A percentile compares a stretch with the other conserved stretches of the same genome.
Evolutionary conservation across 148 eudicot genomes (phyloP).

Genomic region (Polygonum maritimum): DNA sequence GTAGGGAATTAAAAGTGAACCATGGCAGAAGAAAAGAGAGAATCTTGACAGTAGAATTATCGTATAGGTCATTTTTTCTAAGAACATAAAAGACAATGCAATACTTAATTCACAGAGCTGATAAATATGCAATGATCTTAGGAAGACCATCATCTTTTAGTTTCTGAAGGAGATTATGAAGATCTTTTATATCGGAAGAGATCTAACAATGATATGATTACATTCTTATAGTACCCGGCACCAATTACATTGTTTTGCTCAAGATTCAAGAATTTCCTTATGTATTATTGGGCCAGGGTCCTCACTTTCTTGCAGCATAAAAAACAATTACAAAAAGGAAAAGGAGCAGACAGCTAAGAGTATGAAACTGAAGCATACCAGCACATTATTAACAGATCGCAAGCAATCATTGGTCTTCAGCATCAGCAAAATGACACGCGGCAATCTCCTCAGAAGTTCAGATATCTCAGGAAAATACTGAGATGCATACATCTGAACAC

Average conservation of each 20-base stretch:
- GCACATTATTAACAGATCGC: constrained; percentile 67
- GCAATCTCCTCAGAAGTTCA: constrained; percentile 85
- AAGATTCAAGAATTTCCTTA: background rate
- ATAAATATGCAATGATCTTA: background rate
- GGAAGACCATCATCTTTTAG: background rate
- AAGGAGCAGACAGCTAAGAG: background rate
- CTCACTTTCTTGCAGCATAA: background rate
- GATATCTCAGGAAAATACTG: constrained; percentile 83
- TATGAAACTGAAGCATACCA: constrained; percentile 40
- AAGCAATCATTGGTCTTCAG: constrained; percentile 95
- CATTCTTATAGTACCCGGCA: background rate
- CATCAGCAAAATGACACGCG: constrained; percentile 90
- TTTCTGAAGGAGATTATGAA: background rate
- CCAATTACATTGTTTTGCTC: background rate
- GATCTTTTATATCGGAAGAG: background rate
- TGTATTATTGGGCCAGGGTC: background rate
- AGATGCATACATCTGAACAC: constrained; percentile 88
- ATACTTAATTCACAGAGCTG: background rate
- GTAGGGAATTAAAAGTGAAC: background rate
- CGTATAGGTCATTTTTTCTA: background rate
- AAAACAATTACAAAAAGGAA: background rate
- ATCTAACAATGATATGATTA: background rate
- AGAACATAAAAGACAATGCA: background rate
- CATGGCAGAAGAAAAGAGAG: background rate
- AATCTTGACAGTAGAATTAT: background rate